Conservation (phyloP, 1,139 yeast genomes). For the Meyerozyma carpophila region DNA sequence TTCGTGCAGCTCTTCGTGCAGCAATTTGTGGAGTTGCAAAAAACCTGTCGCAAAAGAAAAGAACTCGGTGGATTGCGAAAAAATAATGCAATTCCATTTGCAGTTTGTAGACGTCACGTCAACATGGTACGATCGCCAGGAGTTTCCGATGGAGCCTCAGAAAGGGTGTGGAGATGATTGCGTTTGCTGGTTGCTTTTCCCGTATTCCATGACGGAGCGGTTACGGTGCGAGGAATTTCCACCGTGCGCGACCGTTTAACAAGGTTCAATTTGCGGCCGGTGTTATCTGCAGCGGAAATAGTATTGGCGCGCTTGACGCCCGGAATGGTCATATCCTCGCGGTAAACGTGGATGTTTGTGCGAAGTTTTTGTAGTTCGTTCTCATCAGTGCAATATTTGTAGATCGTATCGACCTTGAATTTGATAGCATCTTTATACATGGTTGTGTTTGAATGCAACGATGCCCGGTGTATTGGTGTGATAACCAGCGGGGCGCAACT, state of each 20-base stretch:
- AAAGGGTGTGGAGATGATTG: background rate
- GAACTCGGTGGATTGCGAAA: too few species aligned
- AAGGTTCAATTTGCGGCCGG: background rate
- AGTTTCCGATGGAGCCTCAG: background rate
- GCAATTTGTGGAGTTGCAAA: too few species aligned
- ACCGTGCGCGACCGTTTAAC: background rate
- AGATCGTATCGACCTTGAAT: constrained; percentile 23
- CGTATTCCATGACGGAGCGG: background rate
- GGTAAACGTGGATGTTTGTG: constrained; percentile 30
- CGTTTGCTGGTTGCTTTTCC: background rate
- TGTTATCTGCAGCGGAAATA: background rate
- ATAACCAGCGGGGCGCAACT: background rate
- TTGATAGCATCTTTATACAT: constrained; percentile 18
- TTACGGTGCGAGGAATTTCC: background rate
- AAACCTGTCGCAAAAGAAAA: too few species aligned
- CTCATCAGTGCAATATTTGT: constrained; percentile 23
- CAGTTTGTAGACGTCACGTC: too few species aligned
- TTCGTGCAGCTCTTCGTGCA: background rate
- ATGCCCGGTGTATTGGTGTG: background rate
- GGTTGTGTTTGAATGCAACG: constrained; percentile 2
- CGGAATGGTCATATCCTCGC: constrained; percentile 37
- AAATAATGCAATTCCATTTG: too few species aligned
- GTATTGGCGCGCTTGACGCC: constrained; percentile 17
- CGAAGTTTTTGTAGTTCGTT: constrained; percentile 25
- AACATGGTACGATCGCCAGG: background rate